Evolutionary conservation across 2,329 filamentous ascomycete genomes (phyloP).

Genomic region (Sordariomycetes sp.): DNA sequence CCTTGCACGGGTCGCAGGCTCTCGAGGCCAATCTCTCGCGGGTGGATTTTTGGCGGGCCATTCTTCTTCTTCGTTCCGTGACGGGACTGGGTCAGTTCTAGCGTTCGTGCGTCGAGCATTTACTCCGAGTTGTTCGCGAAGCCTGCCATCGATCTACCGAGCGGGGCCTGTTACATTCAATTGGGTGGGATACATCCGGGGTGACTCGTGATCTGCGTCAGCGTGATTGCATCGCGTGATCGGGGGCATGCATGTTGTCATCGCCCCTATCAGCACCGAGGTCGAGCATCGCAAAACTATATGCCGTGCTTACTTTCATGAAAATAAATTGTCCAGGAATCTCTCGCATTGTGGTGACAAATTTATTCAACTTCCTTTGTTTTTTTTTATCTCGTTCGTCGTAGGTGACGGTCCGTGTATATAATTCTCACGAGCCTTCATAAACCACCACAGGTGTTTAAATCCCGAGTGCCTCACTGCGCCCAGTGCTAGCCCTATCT

Average conservation of each 20-base stretch:
- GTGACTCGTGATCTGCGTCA: neutral
- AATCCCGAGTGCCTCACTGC: constrained; percentile 20
- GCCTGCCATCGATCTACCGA: too few relatives aligned
- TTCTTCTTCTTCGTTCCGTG: neutral
- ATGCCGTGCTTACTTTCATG: too few relatives aligned
- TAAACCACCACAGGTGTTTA: neutral
- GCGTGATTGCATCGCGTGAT: neutral
- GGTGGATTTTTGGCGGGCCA: constrained; percentile 9
- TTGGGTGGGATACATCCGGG: neutral
- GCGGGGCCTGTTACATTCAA: neutral
- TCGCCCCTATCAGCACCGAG: neutral
- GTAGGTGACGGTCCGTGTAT: too few relatives aligned
- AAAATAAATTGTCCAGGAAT: too few relatives aligned
- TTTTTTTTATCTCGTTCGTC: too few relatives aligned
- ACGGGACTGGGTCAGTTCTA: too few relatives aligned
- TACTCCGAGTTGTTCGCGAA: too few relatives aligned
- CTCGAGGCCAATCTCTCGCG: constrained; percentile 10
- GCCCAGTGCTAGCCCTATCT: constrained; percentile 20
- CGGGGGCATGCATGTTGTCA: neutral
- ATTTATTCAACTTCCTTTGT: too few relatives aligned
- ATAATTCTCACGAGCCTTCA: too few relatives aligned
- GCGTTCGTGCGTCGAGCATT: too few relatives aligned
- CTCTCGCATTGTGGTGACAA: too few relatives aligned
- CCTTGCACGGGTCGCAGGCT: constrained; percentile 37
- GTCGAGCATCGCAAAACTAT: too few relatives aligned